Base-by-base conservation (phyloP, 306 rosid species). In the Dryas octopetala region DNA sequence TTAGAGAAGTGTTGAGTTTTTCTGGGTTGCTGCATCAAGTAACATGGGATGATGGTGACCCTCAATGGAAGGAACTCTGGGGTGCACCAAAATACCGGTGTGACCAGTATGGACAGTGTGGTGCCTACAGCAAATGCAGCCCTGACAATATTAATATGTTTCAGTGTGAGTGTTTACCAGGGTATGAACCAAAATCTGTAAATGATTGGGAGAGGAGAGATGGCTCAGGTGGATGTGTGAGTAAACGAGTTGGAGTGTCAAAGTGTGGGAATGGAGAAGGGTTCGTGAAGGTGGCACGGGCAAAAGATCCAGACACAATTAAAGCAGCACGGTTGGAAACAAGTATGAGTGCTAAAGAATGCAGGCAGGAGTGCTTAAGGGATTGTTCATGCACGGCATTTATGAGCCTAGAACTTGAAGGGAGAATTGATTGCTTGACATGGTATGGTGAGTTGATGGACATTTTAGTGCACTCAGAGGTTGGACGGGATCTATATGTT, bases 331-430 rank as follows among this genome's bases (percentile, higher is more conserved):
- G 3, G 76, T 74, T 4, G 4, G 68, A 32, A 1, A 19, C 1
- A 80, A 76, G 70, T 9, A 52, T 72, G 64, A 80, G 74, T 16
- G 44, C 48, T 23, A 62, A 73, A 17, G 80, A 28, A 6, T 88
- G 96, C 58, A 64, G 73, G 70, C 9, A 43, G 23, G 83, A 59
- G 38, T 88, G 96, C 70, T 57, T 81, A 72, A 76, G 70, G 53
- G 76, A 85, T 66, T 90, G 93, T 64, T 81, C 84, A 0, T 91
- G 97, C 50, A 55, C 1, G 6, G 93, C 96, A 0, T 91, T 83
- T 80, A 28, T 83, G 9, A 71, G 9, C 71, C 62, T 70, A 3
- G 74, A 76, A 76, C 60, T 64, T 41, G 83, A 73, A 12, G 72
- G 58, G 51, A 19, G 43, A 4, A 78, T 66, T 50, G 85, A 91